Percentiles rank a stretch among this genome's conserved stretches.
Conservation (phyloP, 2,329 filamentous ascomycete genomes). For the Leptographium galeiforme region DNA sequence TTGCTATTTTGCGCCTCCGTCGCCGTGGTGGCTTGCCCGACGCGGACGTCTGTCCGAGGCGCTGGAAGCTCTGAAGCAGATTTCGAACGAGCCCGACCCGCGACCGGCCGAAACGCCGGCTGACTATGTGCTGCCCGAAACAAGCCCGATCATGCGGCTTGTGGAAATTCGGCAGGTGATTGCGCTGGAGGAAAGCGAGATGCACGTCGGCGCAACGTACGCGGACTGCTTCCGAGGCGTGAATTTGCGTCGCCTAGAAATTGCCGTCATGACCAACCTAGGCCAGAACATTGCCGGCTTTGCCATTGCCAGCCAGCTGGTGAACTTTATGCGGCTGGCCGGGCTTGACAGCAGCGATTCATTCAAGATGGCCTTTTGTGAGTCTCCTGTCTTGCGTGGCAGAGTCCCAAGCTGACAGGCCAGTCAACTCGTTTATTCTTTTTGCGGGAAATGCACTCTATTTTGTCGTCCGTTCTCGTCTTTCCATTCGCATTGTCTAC, state of each 20-base stretch:
- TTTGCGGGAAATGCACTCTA: slow-evolving; percentile 29
- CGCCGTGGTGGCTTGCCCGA: slow-evolving; percentile 20
- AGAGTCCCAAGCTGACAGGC: neutral
- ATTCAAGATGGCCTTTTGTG: slow-evolving; percentile 22
- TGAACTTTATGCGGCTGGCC: slow-evolving; percentile 13
- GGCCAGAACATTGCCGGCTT: slow-evolving; percentile 18
- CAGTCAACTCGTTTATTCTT: slow-evolving; percentile 12
- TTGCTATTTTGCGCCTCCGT: slow-evolving; percentile 10
- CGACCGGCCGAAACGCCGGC: neutral
- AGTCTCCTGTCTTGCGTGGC: neutral
- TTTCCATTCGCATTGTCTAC: slow-evolving; percentile 31
- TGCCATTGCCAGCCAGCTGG: slow-evolving; percentile 21
- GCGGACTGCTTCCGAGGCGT: slow-evolving; percentile 34
- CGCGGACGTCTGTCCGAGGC: slow-evolving; percentile 18
- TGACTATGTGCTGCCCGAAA: slow-evolving; percentile 16
- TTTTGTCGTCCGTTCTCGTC: slow-evolving; percentile 24
- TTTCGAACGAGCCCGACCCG: neutral
- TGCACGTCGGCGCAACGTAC: slow-evolving; percentile 34
- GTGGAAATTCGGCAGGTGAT: slow-evolving; percentile 45
- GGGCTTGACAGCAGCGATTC: slow-evolving; percentile 24
- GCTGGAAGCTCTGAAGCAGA: slow-evolving; percentile 2
- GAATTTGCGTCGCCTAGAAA: slow-evolving; percentile 39
- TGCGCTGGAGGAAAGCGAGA: slow-evolving; percentile 34
- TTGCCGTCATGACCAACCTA: slow-evolving; percentile 26
- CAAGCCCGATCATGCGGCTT: slow-evolving; percentile 25